Evolutionary conservation across 345 rosid species (phyloP), one percentile per base, ranked within the genome.

Genomic region (Physaria fendleri): DNA sequence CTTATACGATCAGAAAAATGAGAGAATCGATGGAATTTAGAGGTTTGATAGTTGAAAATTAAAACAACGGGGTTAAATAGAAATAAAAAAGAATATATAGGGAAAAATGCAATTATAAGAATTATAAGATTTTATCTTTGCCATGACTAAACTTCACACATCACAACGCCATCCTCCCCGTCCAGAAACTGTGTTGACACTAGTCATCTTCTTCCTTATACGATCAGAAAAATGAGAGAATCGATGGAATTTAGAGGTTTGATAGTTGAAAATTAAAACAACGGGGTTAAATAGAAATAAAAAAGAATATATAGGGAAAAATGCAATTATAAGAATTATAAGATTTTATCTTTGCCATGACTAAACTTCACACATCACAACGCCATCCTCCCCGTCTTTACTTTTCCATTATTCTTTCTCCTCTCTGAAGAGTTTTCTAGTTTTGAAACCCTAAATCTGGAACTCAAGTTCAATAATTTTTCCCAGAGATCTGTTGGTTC

Each of bases 401-500:
- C 13, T 3, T 40, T 46, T 40, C 64, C 30, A n/a, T 62, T 46
- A 18, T 29, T 55, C 57, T 2, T 62, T 62, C 51, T 62, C 53
- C 53, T 39, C 52, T 32, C 30, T 1, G 9, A 24, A 23, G 69
- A 69, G 44, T 53, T 43, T 28, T 5, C 73, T 68, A 12, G 1
- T 47, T 18, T 17, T 39, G 52, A 25, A 70, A 56, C 69, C 74
- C 69, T 49, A 55, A 56, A 48, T 48, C 64, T 46, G 3, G 17
- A 3, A 23, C 21, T 50, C 53, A 23, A 38, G 39, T 38, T 56
- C 12, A 18, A 28, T 17, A 35, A 7, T 13, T 52, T 24, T 10
- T 27, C 11, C 17, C 21, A 8, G 29, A 62, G 68, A 69, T 69
- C 73, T 61, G 68, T 38, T 15, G 5, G 0, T 17, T 69, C 42